These are phyloP conservation scores for Prorocentrum cordatum DNA, from an alignment of 169 alveolate species.

Conservation along the genomic window DNA sequence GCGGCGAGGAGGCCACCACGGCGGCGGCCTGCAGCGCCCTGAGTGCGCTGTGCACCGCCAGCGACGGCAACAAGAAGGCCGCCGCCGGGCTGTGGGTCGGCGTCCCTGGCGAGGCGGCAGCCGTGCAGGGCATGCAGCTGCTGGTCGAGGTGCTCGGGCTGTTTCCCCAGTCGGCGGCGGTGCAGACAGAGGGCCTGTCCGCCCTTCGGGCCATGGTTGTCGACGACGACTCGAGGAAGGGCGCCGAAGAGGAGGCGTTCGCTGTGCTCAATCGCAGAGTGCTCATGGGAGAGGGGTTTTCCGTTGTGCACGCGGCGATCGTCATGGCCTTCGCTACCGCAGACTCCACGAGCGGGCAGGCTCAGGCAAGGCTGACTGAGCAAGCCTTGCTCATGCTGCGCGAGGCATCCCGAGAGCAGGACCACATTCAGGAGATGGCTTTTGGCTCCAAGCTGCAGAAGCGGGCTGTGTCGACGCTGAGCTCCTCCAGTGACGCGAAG, in stretches of 20 bases:
- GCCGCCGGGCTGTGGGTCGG: not conserved
- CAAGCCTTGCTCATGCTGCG: conserved; percentile 21
- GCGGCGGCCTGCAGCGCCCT: conserved; percentile 11
- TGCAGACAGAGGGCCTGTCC: conserved; percentile 14
- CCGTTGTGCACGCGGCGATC: too few relatives aligned
- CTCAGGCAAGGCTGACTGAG: conserved; percentile 16
- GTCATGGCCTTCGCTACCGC: too few relatives aligned
- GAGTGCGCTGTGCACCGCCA: conserved; percentile 62
- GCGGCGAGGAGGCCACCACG: not conserved
- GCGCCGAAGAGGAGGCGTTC: too few relatives aligned
- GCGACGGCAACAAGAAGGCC: conserved; percentile 28
- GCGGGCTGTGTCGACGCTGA: too few relatives aligned
- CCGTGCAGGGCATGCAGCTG: not conserved
- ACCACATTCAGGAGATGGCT: conserved; percentile 28
- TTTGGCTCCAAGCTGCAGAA: too few relatives aligned
- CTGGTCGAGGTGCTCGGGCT: conserved; percentile 8
- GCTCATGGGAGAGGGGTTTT: too few relatives aligned
- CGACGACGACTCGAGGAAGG: conserved; percentile 43
- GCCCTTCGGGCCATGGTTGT: conserved; percentile 33
- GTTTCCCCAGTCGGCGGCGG: not conserved
- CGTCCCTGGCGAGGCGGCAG: too few relatives aligned
- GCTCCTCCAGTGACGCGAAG: not conserved
- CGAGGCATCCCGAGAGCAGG: conserved; percentile 41
- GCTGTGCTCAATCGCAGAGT: too few relatives aligned
- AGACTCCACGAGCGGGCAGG: too few relatives aligned